Evolutionary conservation across 306 rosid genomes (phyloP), one percentile per base, ranked within the genome.

Genomic region (Lithocarpus polystachyus): DNA sequence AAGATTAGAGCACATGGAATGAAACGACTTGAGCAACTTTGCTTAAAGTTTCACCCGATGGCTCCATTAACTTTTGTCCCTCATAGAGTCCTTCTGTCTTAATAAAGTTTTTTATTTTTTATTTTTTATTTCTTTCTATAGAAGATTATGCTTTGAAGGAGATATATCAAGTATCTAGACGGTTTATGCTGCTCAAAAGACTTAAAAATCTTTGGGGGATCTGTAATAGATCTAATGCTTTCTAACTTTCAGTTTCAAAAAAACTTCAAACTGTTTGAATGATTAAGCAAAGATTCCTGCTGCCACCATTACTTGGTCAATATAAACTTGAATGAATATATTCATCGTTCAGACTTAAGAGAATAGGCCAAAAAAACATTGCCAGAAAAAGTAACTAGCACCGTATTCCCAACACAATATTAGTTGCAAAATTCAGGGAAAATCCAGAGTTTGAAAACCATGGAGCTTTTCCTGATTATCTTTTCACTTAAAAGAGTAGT

Each of bases 241-340:
- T 28, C 54, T 45, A 69, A 29, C 59, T 70, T 83, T 56, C 78
- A 20, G 68, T 70, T 83, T 56, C 78, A 28, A 53, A 15, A 17
- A 6, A 62, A 4, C 18, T 56, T 56, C 26, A 19, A 64, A 15
- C 4, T 61, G 68, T 59, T 76, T 37, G 82, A 76, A 83, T 77
- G 80, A 81, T 77, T 80, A 80, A 82, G 86, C 73, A 81, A 81
- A 28, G 84, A 88, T 86, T 80, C 84, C 80, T 43, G 43, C 51
- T 74, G 78, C 70, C 75, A 64, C 84, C 69, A 20, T 80, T 61
- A 48, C 26, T 77, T 78, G 71, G 84, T 86, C 81, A 78, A 82
- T 80, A 70, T 72, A 82, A 77, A 80, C 19, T 77, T 71, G 75
- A 33, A 18, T 53, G n/a, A 68, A 77, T 57, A 75, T 14, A 74